phyloP scores from a whole-genome alignment of 2,329 filamentous ascomycete genomes.

The Acrocalymma vagum region DNA sequence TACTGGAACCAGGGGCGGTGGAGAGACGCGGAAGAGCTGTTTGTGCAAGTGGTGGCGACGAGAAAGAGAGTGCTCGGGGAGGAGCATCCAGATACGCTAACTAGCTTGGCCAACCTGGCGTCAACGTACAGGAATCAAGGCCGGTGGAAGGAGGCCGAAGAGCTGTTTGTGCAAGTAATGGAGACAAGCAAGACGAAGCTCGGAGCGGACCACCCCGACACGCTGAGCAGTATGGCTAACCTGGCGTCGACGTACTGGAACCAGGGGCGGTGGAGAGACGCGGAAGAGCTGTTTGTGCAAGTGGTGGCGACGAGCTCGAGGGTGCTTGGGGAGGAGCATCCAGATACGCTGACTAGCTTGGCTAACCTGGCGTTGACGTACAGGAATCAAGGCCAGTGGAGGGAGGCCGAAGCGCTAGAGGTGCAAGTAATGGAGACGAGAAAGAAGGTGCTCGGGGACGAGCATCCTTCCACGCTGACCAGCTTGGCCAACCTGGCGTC shows the following conservation, averaged over 20 bases:
- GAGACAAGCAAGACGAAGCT: slow-evolving; percentile 10
- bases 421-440: no score
- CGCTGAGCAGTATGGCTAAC: slow-evolving; percentile 8
- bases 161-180: slow-evolving; percentile 6
- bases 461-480: no score
- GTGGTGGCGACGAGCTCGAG: slow-evolving; percentile 3
- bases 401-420: slow-evolving; percentile 1
- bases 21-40: slow-evolving; percentile 1
- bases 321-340: slow-evolving; percentile 10
- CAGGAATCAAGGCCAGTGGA: slow-evolving; percentile 3
- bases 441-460: no score
- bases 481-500: no score
- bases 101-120: slow-evolving; percentile 6
- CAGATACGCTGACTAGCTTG: slow-evolving; percentile 12
- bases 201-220: slow-evolving; percentile 9
- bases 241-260: not conserved
- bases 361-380: slow-evolving; percentile 3
- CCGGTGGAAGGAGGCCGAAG: slow-evolving; percentile 1
- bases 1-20: not conserved
- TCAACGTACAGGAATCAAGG: slow-evolving; percentile 4
- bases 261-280: not conserved
- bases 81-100: slow-evolving; percentile 14
- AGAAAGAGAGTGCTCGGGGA: slow-evolving; percentile 6
- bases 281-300: not conserved
- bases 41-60: slow-evolving; percentile 1